Conservation (phyloP, 2,329 filamentous ascomycete genomes). For the Rhynchosporium agropyri region DNA sequence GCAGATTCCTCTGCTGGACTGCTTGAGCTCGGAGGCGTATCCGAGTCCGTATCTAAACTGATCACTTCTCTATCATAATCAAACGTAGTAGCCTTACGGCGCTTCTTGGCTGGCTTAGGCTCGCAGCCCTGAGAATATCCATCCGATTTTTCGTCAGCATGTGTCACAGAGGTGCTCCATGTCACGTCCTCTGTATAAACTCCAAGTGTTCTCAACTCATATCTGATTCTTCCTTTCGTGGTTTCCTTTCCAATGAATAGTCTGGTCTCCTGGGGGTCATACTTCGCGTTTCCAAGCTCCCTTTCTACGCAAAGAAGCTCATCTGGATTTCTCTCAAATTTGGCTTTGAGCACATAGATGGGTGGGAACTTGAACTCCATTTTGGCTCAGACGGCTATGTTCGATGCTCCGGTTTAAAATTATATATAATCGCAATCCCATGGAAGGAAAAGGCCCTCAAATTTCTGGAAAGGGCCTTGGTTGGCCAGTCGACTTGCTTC, state of each 20-base stretch:
- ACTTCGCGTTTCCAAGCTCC: constrained; percentile 65
- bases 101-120: constrained; percentile 43
- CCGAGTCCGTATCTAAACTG: constrained; percentile 41
- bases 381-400: neutral
- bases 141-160: neutral
- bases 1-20: neutral
- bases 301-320: constrained; percentile 67
- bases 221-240: constrained; percentile 68
- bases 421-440: neutral
- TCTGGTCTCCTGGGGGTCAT: constrained; percentile 70
- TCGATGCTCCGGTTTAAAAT: neutral
- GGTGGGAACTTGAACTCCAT: constrained; percentile 36
- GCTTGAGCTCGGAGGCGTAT: constrained; percentile 29
- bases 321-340: constrained; percentile 23
- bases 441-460: neutral
- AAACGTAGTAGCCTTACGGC: constrained; percentile 28
- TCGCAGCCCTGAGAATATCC: neutral
- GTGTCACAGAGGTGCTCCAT: neutral
- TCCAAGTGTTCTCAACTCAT: constrained; percentile 74
- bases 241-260: constrained; percentile 75
- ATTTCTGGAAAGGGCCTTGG: neutral
- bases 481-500: neutral
- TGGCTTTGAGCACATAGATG: constrained; percentile 65
- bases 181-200: constrained; percentile 46
- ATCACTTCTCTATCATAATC: constrained; percentile 31